Base-by-base conservation (phyloP, 176 grass and related monocot species). In the Rhynchospora tenuis region DNA sequence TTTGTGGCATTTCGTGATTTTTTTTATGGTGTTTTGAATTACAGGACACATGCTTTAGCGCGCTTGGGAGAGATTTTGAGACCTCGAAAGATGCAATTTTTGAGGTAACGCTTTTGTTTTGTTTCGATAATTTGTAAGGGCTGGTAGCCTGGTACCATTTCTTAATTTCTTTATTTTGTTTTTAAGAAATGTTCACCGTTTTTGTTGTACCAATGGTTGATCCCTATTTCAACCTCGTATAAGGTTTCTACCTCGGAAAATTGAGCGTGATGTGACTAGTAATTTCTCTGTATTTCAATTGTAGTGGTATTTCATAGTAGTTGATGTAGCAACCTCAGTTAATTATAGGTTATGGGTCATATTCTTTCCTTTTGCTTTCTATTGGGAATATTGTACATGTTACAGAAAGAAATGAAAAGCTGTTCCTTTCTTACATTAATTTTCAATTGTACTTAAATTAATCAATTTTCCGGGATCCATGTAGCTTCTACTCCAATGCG, bases 401-500 rank as follows among this genome's bases (percentile, higher is more conserved):
- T 54, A 79, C 48, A 54, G n/a, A 79, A 79, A 31, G 29, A 65
- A 83, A 60, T 33, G 50, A 28, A 6, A 57, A 13, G 2, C 45
- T 45, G 38, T 86, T 43, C 72, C 61, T 45, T 84, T 50, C 24
- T 10, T 73, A 50, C 54, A 78, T 23, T 55, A 64, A 17, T 61
- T 86, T 86, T 50, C 70, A 42, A 47, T 90, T 54, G 86, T 85
- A 86, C 91, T 76, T 89, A 64, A 68, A 65, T 6, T n/a, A 84
- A 84, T 51, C 13, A 88, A 86, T 83, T 83, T 81, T 79, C 6
- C 28, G 43, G 23, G 0, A 46, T 64, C 50, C 7, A 52, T 87
- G 62, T 86, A 98, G 96, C 87, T 98, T 73, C 84, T 98, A 86
- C 90, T 98, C 83, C 83, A 95, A 64, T 95, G 91, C 44, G 91